Evolutionary conservation across 257 asterid species (phyloP).

Genomic region (Solanum tarapatanum): DNA sequence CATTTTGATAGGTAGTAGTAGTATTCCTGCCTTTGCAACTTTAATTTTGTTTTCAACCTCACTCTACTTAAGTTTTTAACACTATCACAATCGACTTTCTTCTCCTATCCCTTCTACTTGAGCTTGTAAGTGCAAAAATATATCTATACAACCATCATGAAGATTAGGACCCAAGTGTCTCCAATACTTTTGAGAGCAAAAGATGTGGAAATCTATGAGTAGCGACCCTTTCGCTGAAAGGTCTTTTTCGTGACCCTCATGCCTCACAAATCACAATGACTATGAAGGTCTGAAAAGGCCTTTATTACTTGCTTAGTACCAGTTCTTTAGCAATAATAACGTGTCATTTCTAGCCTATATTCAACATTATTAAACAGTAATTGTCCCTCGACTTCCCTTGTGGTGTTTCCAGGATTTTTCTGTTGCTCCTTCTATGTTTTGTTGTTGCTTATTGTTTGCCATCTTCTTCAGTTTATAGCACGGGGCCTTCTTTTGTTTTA

Average conservation of each 20-base stretch:
- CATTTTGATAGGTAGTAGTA: background rate
- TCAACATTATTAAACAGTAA: background rate
- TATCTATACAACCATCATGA: background rate
- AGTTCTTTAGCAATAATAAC: background rate
- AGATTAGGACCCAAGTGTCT: background rate
- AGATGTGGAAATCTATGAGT: background rate
- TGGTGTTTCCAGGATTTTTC: background rate
- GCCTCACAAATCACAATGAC: background rate
- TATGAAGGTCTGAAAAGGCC: background rate
- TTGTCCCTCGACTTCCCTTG: background rate
- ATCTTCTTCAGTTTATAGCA: background rate
- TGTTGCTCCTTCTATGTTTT: background rate
- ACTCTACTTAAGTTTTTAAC: background rate
- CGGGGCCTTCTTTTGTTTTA: background rate
- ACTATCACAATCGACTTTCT: background rate
- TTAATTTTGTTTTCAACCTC: background rate
- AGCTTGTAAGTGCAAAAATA: background rate
- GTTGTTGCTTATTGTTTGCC: background rate
- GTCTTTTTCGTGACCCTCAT: background rate
- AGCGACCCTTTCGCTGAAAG: background rate
- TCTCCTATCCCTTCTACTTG: background rate
- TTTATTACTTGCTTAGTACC: background rate
- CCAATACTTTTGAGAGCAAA: background rate
- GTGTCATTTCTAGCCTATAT: background rate
- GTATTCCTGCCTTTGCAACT: background rate